Conservation (phyloP, 1,284 basidiomycete genomes). For the Abortiporus biennis region DNA sequence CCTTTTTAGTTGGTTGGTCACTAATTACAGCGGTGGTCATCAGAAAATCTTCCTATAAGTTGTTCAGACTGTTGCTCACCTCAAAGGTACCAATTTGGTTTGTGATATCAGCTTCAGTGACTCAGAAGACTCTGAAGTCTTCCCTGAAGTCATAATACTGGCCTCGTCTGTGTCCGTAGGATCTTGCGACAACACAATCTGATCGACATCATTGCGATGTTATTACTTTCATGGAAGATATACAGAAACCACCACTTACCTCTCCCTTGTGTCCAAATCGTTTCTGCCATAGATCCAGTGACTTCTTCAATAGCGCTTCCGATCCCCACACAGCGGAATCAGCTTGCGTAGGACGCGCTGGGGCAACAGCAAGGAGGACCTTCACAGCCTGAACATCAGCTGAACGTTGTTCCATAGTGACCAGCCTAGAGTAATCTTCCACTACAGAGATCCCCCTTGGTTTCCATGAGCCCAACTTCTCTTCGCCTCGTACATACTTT, state of each 20-base stretch:
- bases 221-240: slow-evolving; percentile 1
- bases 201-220: not conserved
- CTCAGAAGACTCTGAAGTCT: slow-evolving; percentile 37
- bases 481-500: slow-evolving; percentile 92
- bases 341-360: slow-evolving; percentile 37
- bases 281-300: slow-evolving; percentile 77
- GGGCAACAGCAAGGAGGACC: slow-evolving; percentile 60
- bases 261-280: slow-evolving; percentile 71
- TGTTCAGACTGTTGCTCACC: slow-evolving; percentile 37
- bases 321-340: slow-evolving; percentile 59
- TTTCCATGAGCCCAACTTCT: slow-evolving; percentile 77
- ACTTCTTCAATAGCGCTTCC: slow-evolving; percentile 57
- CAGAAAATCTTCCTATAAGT: not conserved
- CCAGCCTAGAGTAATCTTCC: slow-evolving; percentile 73
- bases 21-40: slow-evolving; percentile 31
- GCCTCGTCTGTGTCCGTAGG: slow-evolving; percentile 47
- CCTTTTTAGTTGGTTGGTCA: slow-evolving; percentile 80
- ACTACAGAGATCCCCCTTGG: slow-evolving; percentile 85
- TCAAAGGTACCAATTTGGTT: slow-evolving; percentile 65
- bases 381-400: slow-evolving; percentile 89
- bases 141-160: slow-evolving; percentile 34
- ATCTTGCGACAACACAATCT: slow-evolving; percentile 77
- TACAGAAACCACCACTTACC: slow-evolving; percentile 37
- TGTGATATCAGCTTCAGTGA: slow-evolving; percentile 65
- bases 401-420: slow-evolving; percentile 63